These are phyloP conservation scores for Sherardia arvensis DNA, from an alignment of 257 asterid genomes.

Conservation along the genomic window DNA sequence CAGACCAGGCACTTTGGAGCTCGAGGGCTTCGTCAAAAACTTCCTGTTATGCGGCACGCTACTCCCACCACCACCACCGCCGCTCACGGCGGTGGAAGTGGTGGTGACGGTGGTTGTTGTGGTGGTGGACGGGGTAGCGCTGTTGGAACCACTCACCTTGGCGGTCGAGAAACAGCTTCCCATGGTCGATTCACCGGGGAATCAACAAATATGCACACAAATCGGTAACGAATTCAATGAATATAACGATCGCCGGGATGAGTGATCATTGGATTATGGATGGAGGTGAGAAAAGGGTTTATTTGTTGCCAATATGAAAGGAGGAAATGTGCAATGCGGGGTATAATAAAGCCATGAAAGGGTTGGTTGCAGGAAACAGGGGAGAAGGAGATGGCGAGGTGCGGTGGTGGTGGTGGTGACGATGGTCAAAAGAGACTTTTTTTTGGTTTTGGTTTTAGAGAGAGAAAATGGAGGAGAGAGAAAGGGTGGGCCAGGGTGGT, in stretches of 20 bases:
- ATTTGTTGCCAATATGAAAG: slow-evolving; percentile 5
- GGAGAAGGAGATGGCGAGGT: slow-evolving; percentile 54
- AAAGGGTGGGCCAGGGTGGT: slow-evolving; percentile 1
- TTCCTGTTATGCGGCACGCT: slow-evolving; percentile 7
- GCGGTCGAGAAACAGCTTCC: slow-evolving; percentile 72
- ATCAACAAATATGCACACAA: not conserved
- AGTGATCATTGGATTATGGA: slow-evolving; percentile 2
- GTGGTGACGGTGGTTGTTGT: not conserved
- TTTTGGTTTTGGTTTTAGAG: too few species aligned
- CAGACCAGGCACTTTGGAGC: slow-evolving; percentile 2
- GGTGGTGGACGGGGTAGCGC: slow-evolving; percentile 23
- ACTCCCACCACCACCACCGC: slow-evolving; percentile 9
- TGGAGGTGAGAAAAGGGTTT: not conserved
- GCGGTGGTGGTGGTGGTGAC: slow-evolving; percentile 10
- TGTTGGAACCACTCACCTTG: slow-evolving; percentile 58
- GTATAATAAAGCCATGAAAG: slow-evolving; percentile 3
- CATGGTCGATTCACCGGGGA: slow-evolving; percentile 20
- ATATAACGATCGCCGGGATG: not conserved
- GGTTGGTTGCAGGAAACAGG: slow-evolving; percentile 49
- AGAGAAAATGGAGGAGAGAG: slow-evolving; percentile 2
- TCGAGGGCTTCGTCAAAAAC: slow-evolving; percentile 4
- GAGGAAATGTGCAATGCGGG: slow-evolving; percentile 21
- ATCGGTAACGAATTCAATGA: not conserved
- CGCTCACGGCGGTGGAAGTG: slow-evolving; percentile 28
- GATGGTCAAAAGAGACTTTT: slow-evolving; percentile 24